Evolutionary conservation across 208 protist species (phyloP), one percentile per base, ranked within the genome.

Genomic region (Leishmania tropica): DNA sequence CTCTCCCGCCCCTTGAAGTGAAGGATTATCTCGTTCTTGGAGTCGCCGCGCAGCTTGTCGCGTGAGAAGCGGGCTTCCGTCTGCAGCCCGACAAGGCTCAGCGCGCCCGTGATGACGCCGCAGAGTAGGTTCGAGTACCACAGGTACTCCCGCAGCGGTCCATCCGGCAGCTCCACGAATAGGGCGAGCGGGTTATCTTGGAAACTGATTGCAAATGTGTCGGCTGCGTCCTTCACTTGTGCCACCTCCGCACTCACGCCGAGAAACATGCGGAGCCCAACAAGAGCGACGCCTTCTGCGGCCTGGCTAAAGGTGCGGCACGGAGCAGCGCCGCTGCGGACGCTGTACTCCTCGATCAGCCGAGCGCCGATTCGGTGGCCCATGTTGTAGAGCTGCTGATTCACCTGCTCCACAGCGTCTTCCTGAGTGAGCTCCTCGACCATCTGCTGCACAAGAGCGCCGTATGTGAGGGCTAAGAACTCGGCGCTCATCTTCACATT

Each of bases 401-500:
- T 99, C 31, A 99, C 97, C 80, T 90, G 92, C 65, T 97, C 94
- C 35, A 99, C 92, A 81, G 99, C 94, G 72, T 99, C 98, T 80
- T 97, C 89, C 75, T 95, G 90, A 42, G 87, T 71, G 68, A 95
- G 91, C 81, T 99, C 98, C 78, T 98, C 96, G 0, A 99, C 80
- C 65, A 99, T 88, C 86, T 99, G 98, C 80, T 96, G 93, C 17
- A 99, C 98, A 0, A 99, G 83, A 40, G 98, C 93, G 45, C 99
- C 99, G 85, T 99, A 99, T 24, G 97, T 99, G 51, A 99, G 91
- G 48, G 98, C 98, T 70, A 99, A 98, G 72, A 99, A 95, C 89
- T 99, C 98, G 1, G 98, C 91, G 85, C 97, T 99, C 68, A 95
- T 87, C 79, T 98, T 98, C 3, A 86, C 90, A 51, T 81, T 86